Conservation (phyloP, 495 filamentous ascomycete genomes). For the Neurospora sublineolata region DNA sequence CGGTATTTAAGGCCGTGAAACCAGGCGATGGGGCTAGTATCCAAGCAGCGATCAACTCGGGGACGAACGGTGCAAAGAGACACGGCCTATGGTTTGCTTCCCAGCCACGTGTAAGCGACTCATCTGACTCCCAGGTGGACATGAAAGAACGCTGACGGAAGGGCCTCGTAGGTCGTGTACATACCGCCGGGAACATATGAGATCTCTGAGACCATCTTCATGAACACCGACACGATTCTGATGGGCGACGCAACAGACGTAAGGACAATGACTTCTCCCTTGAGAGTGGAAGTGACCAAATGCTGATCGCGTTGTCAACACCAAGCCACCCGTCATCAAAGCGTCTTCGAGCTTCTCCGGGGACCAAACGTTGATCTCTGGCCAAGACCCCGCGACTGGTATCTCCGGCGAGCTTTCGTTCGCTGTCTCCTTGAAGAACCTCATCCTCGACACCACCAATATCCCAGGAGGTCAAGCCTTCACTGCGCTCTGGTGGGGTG, state of each 20-base stretch:
- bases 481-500: conserved; percentile 60
- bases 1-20: conserved; percentile 21
- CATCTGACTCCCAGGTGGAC: not conserved
- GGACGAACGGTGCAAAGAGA: conserved; percentile 20
- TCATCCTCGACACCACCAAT: conserved; percentile 54
- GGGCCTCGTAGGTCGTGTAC: conserved; percentile 40
- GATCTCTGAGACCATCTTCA: conserved; percentile 43
- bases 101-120: conserved; percentile 24
- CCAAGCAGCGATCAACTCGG: conserved; percentile 23
- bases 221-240: conserved; percentile 48
- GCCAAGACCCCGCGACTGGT: conserved; percentile 31
- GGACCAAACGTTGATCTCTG: conserved; percentile 24
- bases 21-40: conserved; percentile 22
- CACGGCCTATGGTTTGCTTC: conserved; percentile 28
- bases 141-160: not conserved
- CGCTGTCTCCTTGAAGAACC: conserved; percentile 54
- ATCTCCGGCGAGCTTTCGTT: conserved; percentile 34
- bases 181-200: conserved; percentile 54
- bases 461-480: conserved; percentile 35
- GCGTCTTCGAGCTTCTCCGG: conserved; percentile 38
- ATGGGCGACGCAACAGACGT: conserved; percentile 57
- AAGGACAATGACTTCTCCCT: conserved; percentile 12
- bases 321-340: conserved; percentile 44
- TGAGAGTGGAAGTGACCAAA: too few relatives aligned
- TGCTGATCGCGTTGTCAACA: not conserved